These are phyloP conservation scores for Sphaerulina vaccinii DNA, from an alignment of 2,329 filamentous ascomycete species.

Conservation along the genomic window DNA sequence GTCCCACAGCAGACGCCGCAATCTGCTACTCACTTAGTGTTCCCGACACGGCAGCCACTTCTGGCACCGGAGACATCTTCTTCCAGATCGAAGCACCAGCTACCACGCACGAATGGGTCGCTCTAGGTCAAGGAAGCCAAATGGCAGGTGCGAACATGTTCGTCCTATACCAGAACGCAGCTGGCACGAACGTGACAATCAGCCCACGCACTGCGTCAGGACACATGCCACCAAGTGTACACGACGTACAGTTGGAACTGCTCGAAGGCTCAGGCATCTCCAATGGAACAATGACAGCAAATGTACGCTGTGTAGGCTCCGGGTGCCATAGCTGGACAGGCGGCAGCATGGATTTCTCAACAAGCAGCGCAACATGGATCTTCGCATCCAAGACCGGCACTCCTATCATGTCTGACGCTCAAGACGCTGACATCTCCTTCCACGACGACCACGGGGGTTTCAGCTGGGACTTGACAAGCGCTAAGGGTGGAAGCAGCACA, in stretches of 20 bases:
- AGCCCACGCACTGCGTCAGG: slow-evolving; percentile 52
- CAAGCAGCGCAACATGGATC: slow-evolving; percentile 49
- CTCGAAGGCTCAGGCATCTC: slow-evolving; percentile 55
- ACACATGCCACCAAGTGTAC: slow-evolving; percentile 44
- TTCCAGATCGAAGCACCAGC: slow-evolving; percentile 56
- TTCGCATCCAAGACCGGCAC: slow-evolving; percentile 50
- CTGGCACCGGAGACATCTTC: slow-evolving; percentile 56
- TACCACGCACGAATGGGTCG: slow-evolving; percentile 54
- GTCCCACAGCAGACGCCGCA: slow-evolving; percentile 13
- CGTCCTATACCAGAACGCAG: slow-evolving; percentile 54
- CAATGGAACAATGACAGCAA: slow-evolving; percentile 55
- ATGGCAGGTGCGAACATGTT: slow-evolving; percentile 62
- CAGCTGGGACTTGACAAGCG: slow-evolving; percentile 49
- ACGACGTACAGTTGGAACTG: slow-evolving; percentile 44
- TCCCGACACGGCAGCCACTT: slow-evolving; percentile 51
- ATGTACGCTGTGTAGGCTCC: slow-evolving; percentile 56
- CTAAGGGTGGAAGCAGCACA: slow-evolving; percentile 46
- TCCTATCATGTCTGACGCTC: slow-evolving; percentile 49
- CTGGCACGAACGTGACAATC: slow-evolving; percentile 57
- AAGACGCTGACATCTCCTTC: slow-evolving; percentile 44
- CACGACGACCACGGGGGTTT: slow-evolving; percentile 48
- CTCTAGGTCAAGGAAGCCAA: slow-evolving; percentile 54
- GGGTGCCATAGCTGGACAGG: slow-evolving; percentile 54
- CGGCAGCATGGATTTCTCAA: slow-evolving; percentile 51
- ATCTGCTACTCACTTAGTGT: slow-evolving; percentile 56